These are phyloP conservation scores for Eucalyptus caleyi DNA, from an alignment of 345 rosid species.

Conservation along the genomic window DNA sequence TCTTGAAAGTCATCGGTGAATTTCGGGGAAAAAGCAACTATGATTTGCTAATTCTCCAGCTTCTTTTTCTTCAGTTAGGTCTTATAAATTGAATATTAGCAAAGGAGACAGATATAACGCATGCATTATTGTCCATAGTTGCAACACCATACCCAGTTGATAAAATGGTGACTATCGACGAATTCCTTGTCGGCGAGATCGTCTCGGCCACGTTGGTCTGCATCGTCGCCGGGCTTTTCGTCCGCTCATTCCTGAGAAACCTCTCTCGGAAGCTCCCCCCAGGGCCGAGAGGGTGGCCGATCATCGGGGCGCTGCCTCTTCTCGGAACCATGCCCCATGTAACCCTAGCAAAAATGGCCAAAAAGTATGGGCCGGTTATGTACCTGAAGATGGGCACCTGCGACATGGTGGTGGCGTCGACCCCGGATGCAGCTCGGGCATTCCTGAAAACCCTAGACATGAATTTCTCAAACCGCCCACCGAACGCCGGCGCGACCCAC, in stretches of 20 bases:
- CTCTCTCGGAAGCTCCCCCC: conserved; percentile 14
- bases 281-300: conserved; percentile 48
- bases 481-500: conserved; percentile 40
- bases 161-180: neutral
- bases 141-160: neutral
- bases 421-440: conserved; percentile 38
- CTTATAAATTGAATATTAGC: neutral
- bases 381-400: conserved; percentile 39
- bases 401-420: conserved; percentile 45
- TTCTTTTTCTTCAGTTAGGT: neutral
- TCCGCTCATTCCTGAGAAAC: neutral
- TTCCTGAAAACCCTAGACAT: conserved; percentile 41
- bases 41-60: neutral
- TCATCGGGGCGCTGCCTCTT: conserved; percentile 41
- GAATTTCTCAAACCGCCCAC: conserved; percentile 49
- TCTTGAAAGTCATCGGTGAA: neutral
- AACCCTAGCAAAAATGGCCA: conserved; percentile 31
- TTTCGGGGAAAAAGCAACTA: neutral
- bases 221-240: conserved; percentile 3
- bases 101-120: neutral
- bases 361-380: conserved; percentile 39
- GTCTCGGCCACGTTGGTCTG: conserved; percentile 3
- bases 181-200: conserved; percentile 1
- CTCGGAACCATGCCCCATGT: conserved; percentile 51
- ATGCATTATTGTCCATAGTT: neutral